Evolutionary conservation across 257 asterid genomes (phyloP).

Genomic region (Ophiorrhiza pumila): DNA sequence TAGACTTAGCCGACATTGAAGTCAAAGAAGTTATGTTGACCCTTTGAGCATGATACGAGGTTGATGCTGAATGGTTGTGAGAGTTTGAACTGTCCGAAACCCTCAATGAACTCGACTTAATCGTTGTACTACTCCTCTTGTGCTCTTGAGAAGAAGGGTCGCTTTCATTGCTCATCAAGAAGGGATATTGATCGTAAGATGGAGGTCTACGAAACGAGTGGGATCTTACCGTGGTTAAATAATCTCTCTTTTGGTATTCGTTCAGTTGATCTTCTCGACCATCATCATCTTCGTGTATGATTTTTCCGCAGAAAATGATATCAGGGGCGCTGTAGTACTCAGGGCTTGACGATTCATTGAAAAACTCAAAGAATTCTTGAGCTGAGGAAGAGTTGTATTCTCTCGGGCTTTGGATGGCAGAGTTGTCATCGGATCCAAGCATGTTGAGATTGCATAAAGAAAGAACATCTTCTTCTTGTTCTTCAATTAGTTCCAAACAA

Average conservation of each 20-base stretch:
- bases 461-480: slow-evolving; percentile 28
- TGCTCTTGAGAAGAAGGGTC: neutral
- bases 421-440: slow-evolving; percentile 5
- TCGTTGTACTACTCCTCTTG: neutral
- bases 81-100: slow-evolving; percentile 2
- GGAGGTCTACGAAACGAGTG: slow-evolving; percentile 1
- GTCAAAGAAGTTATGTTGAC: slow-evolving; percentile 60
- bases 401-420: slow-evolving; percentile 22
- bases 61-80: neutral
- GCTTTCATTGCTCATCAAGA: neutral
- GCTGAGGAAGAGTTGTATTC: slow-evolving; percentile 10
- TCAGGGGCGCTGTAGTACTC: slow-evolving; percentile 19
- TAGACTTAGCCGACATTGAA: slow-evolving; percentile 65
- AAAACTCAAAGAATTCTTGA: slow-evolving; percentile 35
- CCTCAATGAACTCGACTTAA: neutral
- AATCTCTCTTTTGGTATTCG: slow-evolving; percentile 40
- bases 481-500: slow-evolving; percentile 10
- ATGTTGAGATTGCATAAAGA: slow-evolving; percentile 43
- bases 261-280: slow-evolving; percentile 23
- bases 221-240: slow-evolving; percentile 25
- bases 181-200: neutral
- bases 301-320: slow-evolving; percentile 37
- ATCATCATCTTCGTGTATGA: slow-evolving; percentile 21
- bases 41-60: slow-evolving; percentile 32
- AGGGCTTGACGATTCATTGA: neutral